Evolutionary conservation across 2,329 filamentous ascomycete genomes (phyloP), one percentile per base, ranked within the genome.

Genomic region (Fusarium begoniae): DNA sequence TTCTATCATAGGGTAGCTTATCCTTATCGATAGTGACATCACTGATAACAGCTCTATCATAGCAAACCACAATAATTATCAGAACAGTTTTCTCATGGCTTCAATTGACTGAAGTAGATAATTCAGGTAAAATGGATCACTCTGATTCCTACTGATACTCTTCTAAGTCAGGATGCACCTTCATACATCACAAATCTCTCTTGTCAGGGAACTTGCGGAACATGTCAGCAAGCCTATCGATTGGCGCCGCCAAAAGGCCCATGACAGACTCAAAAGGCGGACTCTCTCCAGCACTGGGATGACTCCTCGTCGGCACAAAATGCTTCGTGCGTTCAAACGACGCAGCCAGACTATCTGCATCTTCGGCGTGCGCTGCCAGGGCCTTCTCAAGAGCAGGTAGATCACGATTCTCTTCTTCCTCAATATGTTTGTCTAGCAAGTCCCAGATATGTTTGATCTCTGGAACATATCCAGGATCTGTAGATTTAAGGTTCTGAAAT

Each of bases 221-320:
- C 12, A 90, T 57, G 77, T 91, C 88, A 43, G 80, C 81, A 38
- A 91, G 69, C 66, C 84, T 85, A 77, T 91, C 90, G 24, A 91
- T 81, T 1, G 89, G 89, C 20, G 89, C 88, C 1, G 86, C 81
- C 78, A 91, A 69, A 28, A 91, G 73, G 0, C 87, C 88, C 65
- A 84, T 84, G 0, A 84, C 87, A 0, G 86, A 88, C 82, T 91
- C 88, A 66, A 89, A 90, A 0, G 86, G 87, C 6, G 88, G 87
- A 41, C 85, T 84, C 68, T 88, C 84, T 1, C 86, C 86, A 6
- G 85, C 83, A n/a, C 75, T 81, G 1, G 87, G 87, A 77, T 90
- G 88, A 41, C 84, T 85, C 30, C 86, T 83, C 3, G 86, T 84
- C 3, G 88, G 88, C 4, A 87, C 85, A 74, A 90, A 87, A 32